Percentiles rank a stretch among this genome's conserved stretches.
Evolutionary conservation across 257 asterid genomes (phyloP).

Genomic region (Fraxinus pennsylvanica): DNA sequence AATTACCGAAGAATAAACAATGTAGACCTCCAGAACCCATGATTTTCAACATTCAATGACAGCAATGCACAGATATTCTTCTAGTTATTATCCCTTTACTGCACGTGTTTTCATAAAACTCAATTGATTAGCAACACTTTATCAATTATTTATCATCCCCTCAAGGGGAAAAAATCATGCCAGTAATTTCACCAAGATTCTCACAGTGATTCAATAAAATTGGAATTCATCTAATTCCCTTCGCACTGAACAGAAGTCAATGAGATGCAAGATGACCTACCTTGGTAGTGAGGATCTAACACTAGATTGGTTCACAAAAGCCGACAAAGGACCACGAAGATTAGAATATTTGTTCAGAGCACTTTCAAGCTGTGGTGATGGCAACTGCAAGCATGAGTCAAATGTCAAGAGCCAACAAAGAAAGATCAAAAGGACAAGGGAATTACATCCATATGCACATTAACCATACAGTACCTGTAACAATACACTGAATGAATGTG

Average conservation of each 20-base stretch:
- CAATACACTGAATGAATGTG: constrained; percentile 86
- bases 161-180: background rate
- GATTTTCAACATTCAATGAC: background rate
- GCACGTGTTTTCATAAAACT: background rate
- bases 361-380: constrained; percentile 90
- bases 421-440: constrained; percentile 11
- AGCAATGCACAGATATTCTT: background rate
- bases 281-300: constrained; percentile 64
- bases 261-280: constrained; percentile 42
- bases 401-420: constrained; percentile 18
- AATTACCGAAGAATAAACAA: background rate
- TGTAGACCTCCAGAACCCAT: background rate
- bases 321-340: constrained; percentile 76
- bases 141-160: background rate
- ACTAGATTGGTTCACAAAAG: constrained; percentile 62
- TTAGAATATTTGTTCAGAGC: constrained; percentile 76
- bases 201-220: background rate
- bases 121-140: background rate
- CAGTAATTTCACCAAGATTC: background rate
- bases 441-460: constrained; percentile 12
- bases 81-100: background rate
- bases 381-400: constrained; percentile 70
- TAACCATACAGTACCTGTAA: constrained; percentile 60
- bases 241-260: background rate
- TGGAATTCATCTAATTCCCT: background rate